Percentiles rank a stretch among this genome's conserved stretches.
Evolutionary conservation across 805 yeast genomes (phyloP).

Genomic region (Brettanomyces anomalus): DNA sequence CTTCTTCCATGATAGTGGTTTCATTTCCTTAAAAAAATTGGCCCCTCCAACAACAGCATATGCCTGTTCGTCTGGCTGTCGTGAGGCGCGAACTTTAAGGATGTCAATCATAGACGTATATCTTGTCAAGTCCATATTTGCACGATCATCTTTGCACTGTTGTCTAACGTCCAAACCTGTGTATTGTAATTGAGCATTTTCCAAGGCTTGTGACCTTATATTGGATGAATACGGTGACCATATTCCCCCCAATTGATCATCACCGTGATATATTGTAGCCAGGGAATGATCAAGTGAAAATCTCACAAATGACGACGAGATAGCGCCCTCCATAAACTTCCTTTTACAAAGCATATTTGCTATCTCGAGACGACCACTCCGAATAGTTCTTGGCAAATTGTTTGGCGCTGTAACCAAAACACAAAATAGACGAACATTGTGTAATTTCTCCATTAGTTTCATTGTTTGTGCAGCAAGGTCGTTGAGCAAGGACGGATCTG

Average conservation of each 20-base stretch:
- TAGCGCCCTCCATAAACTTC: conserved; percentile 67
- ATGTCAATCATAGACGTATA: conserved; percentile 66
- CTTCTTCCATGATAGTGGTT: conserved; percentile 67
- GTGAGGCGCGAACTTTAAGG: conserved; percentile 66
- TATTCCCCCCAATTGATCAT: conserved; percentile 70
- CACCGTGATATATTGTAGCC: conserved; percentile 61
- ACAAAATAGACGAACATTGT: conserved; percentile 73
- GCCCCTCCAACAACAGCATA: conserved; percentile 36
- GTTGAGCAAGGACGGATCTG: conserved; percentile 35
- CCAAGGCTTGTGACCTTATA: conserved; percentile 51
- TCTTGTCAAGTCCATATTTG: conserved; percentile 60
- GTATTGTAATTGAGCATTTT: conserved; percentile 61
- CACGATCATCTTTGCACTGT: conserved; percentile 67
- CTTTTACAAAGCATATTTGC: conserved; percentile 83
- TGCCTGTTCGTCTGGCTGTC: conserved; percentile 75
- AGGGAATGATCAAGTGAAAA: conserved; percentile 61
- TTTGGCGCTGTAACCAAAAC: conserved; percentile 73
- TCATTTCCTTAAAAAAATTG: conserved; percentile 35
- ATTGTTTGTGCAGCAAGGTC: conserved; percentile 31
- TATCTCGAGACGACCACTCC: conserved; percentile 84
- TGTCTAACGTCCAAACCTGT: conserved; percentile 77
- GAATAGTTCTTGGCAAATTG: conserved; percentile 70
- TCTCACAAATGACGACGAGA: conserved; percentile 73
- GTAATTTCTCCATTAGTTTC: conserved; percentile 41
- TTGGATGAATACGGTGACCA: conserved; percentile 74